phyloP scores from a whole-genome alignment of 1,139 yeast genomes.

The Taphrina flavorubra region DNA sequence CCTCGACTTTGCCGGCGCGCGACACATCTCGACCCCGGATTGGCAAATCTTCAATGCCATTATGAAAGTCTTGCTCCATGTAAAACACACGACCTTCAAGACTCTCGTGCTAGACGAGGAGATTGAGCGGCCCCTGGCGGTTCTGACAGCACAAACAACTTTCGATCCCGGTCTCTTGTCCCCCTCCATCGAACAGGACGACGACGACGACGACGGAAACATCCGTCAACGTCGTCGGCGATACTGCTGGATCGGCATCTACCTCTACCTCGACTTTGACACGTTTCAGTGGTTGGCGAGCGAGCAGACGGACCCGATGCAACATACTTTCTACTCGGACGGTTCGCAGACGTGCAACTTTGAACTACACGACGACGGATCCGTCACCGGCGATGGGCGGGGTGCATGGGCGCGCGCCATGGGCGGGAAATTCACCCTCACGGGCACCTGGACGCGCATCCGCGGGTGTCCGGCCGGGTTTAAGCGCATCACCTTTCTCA shows the following conservation, averaged over 20 bases:
- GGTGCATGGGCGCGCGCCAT: conserved; percentile 12
- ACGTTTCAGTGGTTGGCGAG: conserved; percentile 18
- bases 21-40: conserved; percentile 20
- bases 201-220: too few relatives aligned
- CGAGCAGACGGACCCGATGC: conserved; percentile 2
- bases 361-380: background rate
- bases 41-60: conserved; percentile 19
- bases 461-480: conserved; percentile 8
- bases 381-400: conserved; percentile 6
- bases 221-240: background rate
- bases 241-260: conserved; percentile 5
- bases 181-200: too few relatives aligned
- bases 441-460: conserved; percentile 4
- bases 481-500: conserved; percentile 5
- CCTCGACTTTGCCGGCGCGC: conserved; percentile 5
- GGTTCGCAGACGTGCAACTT: conserved; percentile 4
- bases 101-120: conserved; percentile 14
- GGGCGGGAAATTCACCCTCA: background rate
- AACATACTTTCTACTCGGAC: conserved; percentile 13
- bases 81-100: conserved; percentile 19
- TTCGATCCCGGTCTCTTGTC: background rate
- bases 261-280: conserved; percentile 20
- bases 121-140: conserved; percentile 5
- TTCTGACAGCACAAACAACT: background rate
- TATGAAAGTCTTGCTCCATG: conserved; percentile 3